Conservation (phyloP, 257 asterid species). For the Solanum chiquidenum region DNA sequence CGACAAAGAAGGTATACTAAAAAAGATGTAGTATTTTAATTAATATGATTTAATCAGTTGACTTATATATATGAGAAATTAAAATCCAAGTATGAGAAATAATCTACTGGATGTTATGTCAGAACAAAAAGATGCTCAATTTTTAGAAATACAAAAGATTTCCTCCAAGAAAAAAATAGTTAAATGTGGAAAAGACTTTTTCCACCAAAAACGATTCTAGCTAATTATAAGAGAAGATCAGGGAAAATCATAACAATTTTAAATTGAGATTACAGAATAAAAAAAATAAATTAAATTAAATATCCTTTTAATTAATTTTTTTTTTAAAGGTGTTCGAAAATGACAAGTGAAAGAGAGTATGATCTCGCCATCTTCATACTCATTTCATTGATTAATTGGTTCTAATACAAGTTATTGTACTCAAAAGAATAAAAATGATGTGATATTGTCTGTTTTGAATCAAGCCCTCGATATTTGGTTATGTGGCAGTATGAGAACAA, state of each 20-base stretch:
- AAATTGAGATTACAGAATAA: neutral
- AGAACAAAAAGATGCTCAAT: neutral
- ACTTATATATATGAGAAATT: neutral
- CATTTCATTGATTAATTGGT: too few species aligned
- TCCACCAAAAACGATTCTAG: neutral
- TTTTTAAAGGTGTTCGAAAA: neutral
- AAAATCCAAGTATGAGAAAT: neutral
- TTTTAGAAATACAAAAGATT: neutral
- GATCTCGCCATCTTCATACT: neutral
- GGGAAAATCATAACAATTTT: neutral
- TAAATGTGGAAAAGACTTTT: neutral
- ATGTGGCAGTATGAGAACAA: neutral
- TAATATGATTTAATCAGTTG: neutral
- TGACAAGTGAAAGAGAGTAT: neutral
- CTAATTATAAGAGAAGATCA: neutral
- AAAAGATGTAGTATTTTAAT: neutral
- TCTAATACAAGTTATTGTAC: too few species aligned
- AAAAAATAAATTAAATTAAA: neutral
- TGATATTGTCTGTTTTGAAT: neutral
- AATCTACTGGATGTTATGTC: neutral
- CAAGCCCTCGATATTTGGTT: too few species aligned
- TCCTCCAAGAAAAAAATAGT: neutral
- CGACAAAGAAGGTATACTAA: neutral
- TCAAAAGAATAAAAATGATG: too few species aligned
- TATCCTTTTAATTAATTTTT: too few species aligned